Evolutionary conservation across 805 yeast species (phyloP), one percentile per base, ranked within the genome.

Genomic region (Kodamaea kaohsiungensis): DNA sequence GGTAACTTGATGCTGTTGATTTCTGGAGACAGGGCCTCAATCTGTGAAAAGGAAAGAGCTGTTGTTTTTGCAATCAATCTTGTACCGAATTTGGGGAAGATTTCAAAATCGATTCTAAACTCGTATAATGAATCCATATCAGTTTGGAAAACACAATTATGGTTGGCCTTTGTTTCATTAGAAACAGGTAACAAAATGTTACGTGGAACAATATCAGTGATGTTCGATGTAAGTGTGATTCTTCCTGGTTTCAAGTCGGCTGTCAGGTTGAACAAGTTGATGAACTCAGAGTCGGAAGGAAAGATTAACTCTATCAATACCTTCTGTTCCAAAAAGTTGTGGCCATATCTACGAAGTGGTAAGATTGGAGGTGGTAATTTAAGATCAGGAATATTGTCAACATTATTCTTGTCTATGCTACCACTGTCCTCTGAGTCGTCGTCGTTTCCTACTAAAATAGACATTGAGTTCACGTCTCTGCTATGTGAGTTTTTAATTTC

Each of bases 351-450:
- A 63, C 97, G 80, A 52, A 95, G 74, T 0, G 99, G 99, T 49
- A 95, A 84, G 52, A 95, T 90, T 2, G 99, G 99, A 1, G 99
- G 99, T 0, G 99, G 99, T 54, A 95, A 77, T 18, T 91, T 84
- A 48, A 95, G 79, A 62, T 91, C 97, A 0, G 99, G 98, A 52
- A 95, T 93, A 15, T 85, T 79, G 59, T 91, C 96, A 7, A 83
- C 73, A 39, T 74, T 77, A 19, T 60, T 58, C 49, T 68, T 71
- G 10, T 66, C 71, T 7, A 62, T 47, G 35, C 65, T 68, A 3
- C 68, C 76, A 52, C 75, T 71, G 54, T 76, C 77, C 55, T 75
- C 79, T 35, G 74, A 72, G 50, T 73, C 76, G 35, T 59, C 65
- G 7, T 59, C 71, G 37, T 60, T 62, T 1, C 64, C 72, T 18